Evolutionary conservation across 176 grass and related monocot species (phyloP).

Genomic region (Thinopyrum elongatum): DNA sequence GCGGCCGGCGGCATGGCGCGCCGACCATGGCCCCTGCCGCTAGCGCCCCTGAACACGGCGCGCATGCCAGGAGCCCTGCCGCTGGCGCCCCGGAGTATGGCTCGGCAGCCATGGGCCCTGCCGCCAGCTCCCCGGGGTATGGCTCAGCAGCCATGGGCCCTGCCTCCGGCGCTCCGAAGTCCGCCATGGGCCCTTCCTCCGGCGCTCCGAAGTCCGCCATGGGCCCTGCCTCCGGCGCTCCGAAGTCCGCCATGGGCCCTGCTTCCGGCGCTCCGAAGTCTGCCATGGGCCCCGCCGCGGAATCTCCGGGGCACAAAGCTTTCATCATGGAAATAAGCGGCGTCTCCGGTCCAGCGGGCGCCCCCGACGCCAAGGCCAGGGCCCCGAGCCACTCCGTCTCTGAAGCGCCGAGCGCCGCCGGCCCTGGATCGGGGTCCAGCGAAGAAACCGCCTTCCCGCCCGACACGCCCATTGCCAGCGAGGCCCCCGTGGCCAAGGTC

Average conservation of each 20-base stretch:
- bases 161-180: no score
- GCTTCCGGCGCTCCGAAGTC: no score
- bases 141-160: neutral
- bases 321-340: neutral
- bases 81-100: neutral
- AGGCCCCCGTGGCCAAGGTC: neutral
- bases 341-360: neutral
- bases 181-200: no score
- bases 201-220: no score
- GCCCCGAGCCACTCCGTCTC: neutral
- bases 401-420: neutral
- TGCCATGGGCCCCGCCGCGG: neutral
- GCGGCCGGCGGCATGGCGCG: neutral
- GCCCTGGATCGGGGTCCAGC: conserved; percentile 1
- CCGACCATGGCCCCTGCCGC: neutral
- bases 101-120: neutral
- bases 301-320: neutral
- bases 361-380: neutral
- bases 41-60: neutral
- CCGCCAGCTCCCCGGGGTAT: neutral
- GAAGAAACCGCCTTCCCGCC: conserved; percentile 14
- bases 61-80: neutral
- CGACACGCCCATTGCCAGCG: neutral
- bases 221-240: neutral
- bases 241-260: neutral